Evolutionary conservation across 208 protist species (phyloP).

Genomic region (Trypanosoma conorhini): DNA sequence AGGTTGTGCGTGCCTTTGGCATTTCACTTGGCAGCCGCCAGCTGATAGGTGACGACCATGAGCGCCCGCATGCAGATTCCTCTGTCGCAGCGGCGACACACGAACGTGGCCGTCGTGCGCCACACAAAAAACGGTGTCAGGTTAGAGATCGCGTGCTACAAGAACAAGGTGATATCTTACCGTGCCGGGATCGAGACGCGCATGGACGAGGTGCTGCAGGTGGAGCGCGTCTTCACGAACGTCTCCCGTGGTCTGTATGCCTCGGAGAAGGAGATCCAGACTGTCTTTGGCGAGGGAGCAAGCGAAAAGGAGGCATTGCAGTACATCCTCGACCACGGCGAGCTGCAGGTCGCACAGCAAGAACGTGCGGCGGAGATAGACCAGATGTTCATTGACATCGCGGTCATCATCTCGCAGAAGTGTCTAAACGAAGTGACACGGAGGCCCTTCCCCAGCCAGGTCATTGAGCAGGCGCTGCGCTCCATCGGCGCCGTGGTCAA

Average conservation of each 20-base stretch:
- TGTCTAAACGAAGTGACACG: constrained; percentile 95
- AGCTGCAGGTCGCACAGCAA: constrained; percentile 97
- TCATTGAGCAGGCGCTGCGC: constrained; percentile 96
- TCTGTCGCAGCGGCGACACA: constrained; percentile 89
- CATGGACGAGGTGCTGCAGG: constrained; percentile 91
- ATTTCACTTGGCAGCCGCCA: neutral
- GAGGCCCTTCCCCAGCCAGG: constrained; percentile 76
- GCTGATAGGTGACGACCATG: constrained; percentile 31
- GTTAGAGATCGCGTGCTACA: constrained; percentile 92
- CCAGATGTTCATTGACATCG: constrained; percentile 96
- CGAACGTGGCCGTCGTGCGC: constrained; percentile 87
- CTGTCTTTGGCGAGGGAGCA: constrained; percentile 59
- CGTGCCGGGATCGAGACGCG: constrained; percentile 79
- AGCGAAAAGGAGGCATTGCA: constrained; percentile 77
- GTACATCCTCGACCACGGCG: constrained; percentile 96
- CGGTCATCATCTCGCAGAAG: constrained; percentile 96
- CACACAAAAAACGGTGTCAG: constrained; percentile 81
- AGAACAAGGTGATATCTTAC: constrained; percentile 93
- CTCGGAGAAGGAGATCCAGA: constrained; percentile 78
- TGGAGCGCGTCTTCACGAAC: constrained; percentile 90
- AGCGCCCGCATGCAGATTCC: constrained; percentile 86
- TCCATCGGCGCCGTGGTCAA: constrained; percentile 94
- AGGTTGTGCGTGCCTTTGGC: neutral
- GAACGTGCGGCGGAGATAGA: constrained; percentile 95
- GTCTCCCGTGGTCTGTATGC: constrained; percentile 80